Conservation (phyloP, 202 grass and related monocot genomes). For the Schoenoplectus triqueter region DNA sequence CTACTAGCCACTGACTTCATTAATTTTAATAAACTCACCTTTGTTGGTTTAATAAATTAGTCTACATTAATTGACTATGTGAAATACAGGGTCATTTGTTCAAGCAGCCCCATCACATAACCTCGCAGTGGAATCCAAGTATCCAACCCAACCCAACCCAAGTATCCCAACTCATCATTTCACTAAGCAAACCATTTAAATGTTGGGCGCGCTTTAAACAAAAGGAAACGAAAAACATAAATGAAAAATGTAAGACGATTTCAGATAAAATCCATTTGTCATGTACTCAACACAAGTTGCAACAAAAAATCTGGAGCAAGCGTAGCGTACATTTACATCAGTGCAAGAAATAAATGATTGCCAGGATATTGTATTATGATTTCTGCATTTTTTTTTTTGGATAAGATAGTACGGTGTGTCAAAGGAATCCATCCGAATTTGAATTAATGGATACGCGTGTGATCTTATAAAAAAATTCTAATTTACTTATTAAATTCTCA, state of each 20-base stretch:
- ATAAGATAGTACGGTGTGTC: no score
- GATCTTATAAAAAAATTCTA: no score
- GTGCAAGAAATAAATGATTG: not conserved
- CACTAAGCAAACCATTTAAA: not conserved
- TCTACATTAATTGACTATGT: not conserved
- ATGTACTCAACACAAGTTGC: not conserved
- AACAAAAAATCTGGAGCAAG: constrained; percentile 23
- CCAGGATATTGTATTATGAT: no score
- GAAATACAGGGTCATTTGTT: not conserved
- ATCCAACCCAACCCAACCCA: not conserved
- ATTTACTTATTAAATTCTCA: no score
- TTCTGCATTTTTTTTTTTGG: no score
- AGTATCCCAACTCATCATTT: constrained; percentile 9
- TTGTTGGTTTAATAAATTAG: no score
- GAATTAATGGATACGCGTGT: no score
- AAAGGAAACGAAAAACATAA: not conserved
- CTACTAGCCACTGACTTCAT: no score
- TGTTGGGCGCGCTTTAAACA: not conserved
- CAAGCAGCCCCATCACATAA: constrained; percentile 20
- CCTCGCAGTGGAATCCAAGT: not conserved
- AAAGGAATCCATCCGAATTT: no score
- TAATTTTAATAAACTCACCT: no score
- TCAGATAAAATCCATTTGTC: not conserved
- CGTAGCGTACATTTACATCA: constrained; percentile 5
- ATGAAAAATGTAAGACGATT: not conserved